Evolutionary conservation across 2,329 filamentous ascomycete genomes (phyloP), one percentile per base, ranked within the genome.

Genomic region (Lasiodiplodia sp.): DNA sequence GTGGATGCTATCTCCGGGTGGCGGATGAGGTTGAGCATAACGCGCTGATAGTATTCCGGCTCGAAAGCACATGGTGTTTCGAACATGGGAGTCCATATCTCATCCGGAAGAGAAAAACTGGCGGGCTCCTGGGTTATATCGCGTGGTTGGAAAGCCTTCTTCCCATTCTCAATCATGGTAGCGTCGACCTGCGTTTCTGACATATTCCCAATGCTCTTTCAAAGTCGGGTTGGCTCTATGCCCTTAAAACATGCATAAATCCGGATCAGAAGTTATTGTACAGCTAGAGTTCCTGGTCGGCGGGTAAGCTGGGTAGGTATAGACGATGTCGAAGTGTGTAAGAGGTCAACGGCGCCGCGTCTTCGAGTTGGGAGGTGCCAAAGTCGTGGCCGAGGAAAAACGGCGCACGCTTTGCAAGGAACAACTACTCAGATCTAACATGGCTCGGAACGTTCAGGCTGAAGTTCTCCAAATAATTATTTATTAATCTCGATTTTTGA

Each of bases 1-100:
- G 86, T 89, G 0, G 91, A 92, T 71, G 93, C 93, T 78, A 93
- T 84, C 72, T 96, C 95, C 0, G 92, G 92, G 74, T 95, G 94
- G 72, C 86, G 86, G 71, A 95, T 87, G 68, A 94, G 82, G 74
- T 94, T 93, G 73, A 88, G 80, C 88, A 93, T 92, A 62, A 92
- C 89, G 51, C 85, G 79, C 69, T 84, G 80, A 76, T 94, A 95
- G 67, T 88, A 82, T 37, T 85, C 82, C 0, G 89, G 85, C 18
- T 85, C 80, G 75, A 94, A 94, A 14, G 83, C 83, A 76, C 91
- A 92, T 14, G 75, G 75, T n/a, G 75, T 75, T 10, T 74, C 75
- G 51, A 81, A 77, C 37, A 81, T 73, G 11, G 79, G 76, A 3
- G 72, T 75, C 79, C 79, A 81, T 31, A 76, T 60, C 62, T 79